phyloP scores from a whole-genome alignment of 2,329 filamentous ascomycete genomes.

The Exophiala calicioides region DNA sequence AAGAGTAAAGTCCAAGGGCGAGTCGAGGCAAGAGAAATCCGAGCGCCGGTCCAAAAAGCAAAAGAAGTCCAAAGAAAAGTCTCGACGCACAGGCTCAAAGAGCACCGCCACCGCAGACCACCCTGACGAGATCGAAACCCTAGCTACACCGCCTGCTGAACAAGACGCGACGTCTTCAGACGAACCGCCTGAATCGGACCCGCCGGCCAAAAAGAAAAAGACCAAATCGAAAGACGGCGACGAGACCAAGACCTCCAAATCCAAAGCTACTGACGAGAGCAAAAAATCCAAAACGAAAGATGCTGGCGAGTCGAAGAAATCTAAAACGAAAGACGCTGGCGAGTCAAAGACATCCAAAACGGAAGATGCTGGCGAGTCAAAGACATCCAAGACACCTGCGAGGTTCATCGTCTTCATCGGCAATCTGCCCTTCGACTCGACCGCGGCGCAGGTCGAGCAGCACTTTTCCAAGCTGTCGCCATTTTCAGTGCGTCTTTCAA shows the following conservation, averaged over 20 bases:
- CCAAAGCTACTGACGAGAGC: too few species aligned
- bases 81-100: too few species aligned
- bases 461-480: constrained; percentile 80
- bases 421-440: constrained; percentile 86
- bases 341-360: too few species aligned
- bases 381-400: constrained; percentile 27
- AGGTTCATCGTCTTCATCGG: constrained; percentile 81
- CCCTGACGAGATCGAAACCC: not conserved
- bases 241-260: too few species aligned
- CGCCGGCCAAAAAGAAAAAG: constrained; percentile 39
- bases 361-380: too few species aligned
- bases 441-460: constrained; percentile 63
- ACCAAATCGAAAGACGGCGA: constrained; percentile 27
- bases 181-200: too few species aligned
- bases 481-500: constrained; percentile 70
- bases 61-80: constrained; percentile 23
- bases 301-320: too few species aligned
- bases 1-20: constrained; percentile 23
- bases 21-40: constrained; percentile 29
- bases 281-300: too few species aligned
- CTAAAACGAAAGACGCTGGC: too few species aligned
- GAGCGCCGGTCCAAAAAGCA: constrained; percentile 30
- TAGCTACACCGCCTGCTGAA: not conserved
- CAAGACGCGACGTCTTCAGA: constrained; percentile 5
- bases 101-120: too few species aligned